Conservation (phyloP, 495 filamentous ascomycete genomes). For the Hypoxylon fuscum region DNA sequence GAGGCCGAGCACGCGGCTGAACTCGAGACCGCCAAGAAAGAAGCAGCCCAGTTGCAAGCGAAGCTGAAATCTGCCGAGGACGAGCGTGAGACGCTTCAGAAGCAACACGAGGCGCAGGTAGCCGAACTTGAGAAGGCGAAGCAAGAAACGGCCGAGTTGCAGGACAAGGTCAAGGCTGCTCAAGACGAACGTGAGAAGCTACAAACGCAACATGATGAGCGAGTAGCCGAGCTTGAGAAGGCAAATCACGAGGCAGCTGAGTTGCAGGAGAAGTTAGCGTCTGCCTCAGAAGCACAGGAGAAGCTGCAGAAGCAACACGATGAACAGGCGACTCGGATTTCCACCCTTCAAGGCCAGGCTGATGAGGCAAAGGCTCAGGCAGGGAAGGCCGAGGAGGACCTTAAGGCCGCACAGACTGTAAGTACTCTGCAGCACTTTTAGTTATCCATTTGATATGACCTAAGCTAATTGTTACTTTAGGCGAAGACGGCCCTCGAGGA, state of each 20-base stretch:
- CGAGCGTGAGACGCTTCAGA: conserved; percentile 15
- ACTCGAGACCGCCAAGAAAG: conserved; percentile 27
- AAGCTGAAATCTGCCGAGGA: conserved; percentile 23
- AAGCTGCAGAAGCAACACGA: conserved; percentile 27
- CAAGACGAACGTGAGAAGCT: conserved; percentile 15
- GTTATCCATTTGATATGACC: neutral
- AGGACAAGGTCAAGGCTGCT: conserved; percentile 10
- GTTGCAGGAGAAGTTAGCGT: conserved; percentile 20
- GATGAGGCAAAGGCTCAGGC: conserved; percentile 32
- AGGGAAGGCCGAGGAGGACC: conserved; percentile 30
- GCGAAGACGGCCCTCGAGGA: conserved; percentile 29
- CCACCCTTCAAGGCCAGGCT: conserved; percentile 6
- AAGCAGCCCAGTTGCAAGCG: conserved; percentile 23
- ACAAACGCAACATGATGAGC: conserved; percentile 15
- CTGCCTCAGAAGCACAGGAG: conserved; percentile 7
- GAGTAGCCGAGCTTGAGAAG: conserved; percentile 10
- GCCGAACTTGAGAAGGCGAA: conserved; percentile 23
- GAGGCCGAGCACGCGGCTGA: conserved; percentile 26
- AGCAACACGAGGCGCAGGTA: conserved; percentile 14
- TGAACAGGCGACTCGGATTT: conserved; percentile 22
- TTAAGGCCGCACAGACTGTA: conserved; percentile 25
- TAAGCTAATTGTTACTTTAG: conserved; percentile 17
- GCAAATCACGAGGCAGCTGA: conserved; percentile 17
- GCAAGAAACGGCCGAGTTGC: conserved; percentile 18
- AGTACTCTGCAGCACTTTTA: neutral